Conservation (phyloP, 2,329 filamentous ascomycete genomes). For the Diaporthe amygdali region DNA sequence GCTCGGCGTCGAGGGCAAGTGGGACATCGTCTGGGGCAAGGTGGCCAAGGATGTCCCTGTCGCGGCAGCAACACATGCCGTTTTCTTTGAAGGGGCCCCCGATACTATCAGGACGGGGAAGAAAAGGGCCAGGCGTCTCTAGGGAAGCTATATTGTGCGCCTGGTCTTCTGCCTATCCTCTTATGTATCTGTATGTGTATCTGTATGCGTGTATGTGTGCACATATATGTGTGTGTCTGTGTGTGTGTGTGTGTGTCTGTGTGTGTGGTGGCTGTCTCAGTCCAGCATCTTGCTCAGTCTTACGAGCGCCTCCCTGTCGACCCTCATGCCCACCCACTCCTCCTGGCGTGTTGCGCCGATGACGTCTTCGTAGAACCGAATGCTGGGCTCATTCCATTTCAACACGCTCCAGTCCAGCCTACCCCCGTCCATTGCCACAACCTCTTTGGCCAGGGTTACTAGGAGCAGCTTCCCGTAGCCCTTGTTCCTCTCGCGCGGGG, state of each 20-base stretch:
- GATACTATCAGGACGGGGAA: not conserved
- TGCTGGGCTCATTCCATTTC: constrained; percentile 91
- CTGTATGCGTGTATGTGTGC: not conserved
- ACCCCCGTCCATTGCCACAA: constrained; percentile 72
- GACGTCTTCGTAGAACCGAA: constrained; percentile 78
- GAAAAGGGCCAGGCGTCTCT: not conserved
- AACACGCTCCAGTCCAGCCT: constrained; percentile 90
- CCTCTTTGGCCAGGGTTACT: constrained; percentile 78
- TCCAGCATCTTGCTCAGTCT: constrained; percentile 59
- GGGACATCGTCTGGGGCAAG: constrained; percentile 53
- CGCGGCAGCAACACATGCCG: constrained; percentile 40
- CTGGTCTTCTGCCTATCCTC: not conserved
- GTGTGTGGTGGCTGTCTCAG: constrained; percentile 25
- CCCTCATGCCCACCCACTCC: constrained; percentile 78
- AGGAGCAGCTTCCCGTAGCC: constrained; percentile 84
- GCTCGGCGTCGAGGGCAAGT: constrained; percentile 28
- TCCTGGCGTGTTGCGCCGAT: constrained; percentile 71
- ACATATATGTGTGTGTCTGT: no score
- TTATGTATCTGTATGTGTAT: not conserved
- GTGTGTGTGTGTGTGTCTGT: not conserved
- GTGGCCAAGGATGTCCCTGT: constrained; percentile 32
- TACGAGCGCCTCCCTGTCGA: constrained; percentile 69
- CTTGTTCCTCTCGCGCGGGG: constrained; percentile 69
- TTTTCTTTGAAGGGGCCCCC: constrained; percentile 54
- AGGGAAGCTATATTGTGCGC: not conserved